Percentiles rank a stretch among this genome's conserved stretches.
phyloP scores from a whole-genome alignment of 208 protist species.

The Angomonas ambiguus region DNA sequence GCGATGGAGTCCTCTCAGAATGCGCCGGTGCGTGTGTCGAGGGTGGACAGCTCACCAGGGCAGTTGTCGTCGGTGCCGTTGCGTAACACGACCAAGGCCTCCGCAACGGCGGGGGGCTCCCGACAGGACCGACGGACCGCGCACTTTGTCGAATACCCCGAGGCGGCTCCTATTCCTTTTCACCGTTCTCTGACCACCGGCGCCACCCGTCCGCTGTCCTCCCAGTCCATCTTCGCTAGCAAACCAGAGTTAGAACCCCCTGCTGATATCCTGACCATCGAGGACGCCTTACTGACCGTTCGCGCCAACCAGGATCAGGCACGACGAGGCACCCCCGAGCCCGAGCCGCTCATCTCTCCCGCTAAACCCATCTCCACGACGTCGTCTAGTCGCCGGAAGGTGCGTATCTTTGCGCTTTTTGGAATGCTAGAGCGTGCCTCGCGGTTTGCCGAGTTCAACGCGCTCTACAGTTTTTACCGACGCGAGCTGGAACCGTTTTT shows the following conservation, averaged over 20 bases:
- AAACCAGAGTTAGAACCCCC: background rate
- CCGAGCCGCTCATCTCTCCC: background rate
- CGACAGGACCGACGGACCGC: no score
- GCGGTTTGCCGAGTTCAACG: slow-evolving; percentile 42
- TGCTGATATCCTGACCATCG: background rate
- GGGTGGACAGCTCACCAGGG: background rate
- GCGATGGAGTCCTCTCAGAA: no score
- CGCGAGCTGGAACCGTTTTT: background rate
- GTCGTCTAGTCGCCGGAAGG: background rate
- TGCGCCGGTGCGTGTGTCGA: background rate
- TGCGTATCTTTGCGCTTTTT: slow-evolving; percentile 63
- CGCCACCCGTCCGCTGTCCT: background rate
- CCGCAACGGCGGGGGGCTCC: no score
- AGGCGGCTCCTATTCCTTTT: background rate
- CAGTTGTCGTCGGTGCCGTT: background rate
- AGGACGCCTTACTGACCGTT: background rate
- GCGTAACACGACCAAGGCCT: no score
- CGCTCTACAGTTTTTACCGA: slow-evolving; percentile 19
- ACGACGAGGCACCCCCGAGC: background rate
- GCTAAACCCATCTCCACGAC: background rate
- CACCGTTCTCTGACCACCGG: background rate
- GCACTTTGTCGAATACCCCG: background rate
- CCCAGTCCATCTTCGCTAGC: background rate
- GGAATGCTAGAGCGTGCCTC: slow-evolving; percentile 47
- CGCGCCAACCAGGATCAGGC: background rate